Percentiles rank a stretch among this genome's conserved stretches.
Evolutionary conservation across 306 rosid species (phyloP).

Genomic region (Begonia masoniana): DNA sequence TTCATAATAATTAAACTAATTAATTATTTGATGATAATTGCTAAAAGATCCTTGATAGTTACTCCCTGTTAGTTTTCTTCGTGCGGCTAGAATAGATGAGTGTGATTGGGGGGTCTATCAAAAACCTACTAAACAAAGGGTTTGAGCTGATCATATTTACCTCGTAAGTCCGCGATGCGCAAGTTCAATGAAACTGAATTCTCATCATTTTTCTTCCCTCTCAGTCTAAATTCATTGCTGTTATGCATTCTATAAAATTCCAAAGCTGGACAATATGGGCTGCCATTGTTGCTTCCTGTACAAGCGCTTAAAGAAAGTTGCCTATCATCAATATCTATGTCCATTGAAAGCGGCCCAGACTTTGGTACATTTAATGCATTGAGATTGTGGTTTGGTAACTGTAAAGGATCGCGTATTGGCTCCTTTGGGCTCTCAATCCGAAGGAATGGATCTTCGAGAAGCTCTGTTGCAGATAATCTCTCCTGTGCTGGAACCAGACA

Average conservation of each 20-base stretch:
- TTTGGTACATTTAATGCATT: constrained; percentile 18
- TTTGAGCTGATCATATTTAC: constrained; percentile 23
- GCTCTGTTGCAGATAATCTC: constrained; percentile 78
- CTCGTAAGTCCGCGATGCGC: constrained; percentile 46
- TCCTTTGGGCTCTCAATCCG: constrained; percentile 48
- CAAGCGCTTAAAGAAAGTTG: constrained; percentile 24
- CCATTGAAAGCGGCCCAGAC: constrained; percentile 48
- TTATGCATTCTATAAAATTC: constrained; percentile 47
- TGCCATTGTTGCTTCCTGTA: constrained; percentile 39
- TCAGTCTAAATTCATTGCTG: constrained; percentile 52
- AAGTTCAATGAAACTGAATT: constrained; percentile 54
- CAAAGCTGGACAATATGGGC: constrained; percentile 25
- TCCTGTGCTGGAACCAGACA: constrained; percentile 62
- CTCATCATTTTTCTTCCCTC: constrained; percentile 52
- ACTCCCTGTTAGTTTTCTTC: background rate
- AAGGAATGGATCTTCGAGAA: constrained; percentile 75
- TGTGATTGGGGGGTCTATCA: too few relatives aligned
- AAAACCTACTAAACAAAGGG: background rate
- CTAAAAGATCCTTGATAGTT: too few relatives aligned
- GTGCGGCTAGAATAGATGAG: too few relatives aligned
- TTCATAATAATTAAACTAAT: too few relatives aligned
- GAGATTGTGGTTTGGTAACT: constrained; percentile 18
- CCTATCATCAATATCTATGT: constrained; percentile 54
- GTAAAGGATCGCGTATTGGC: constrained; percentile 31
- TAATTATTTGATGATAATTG: too few relatives aligned